Conservation (phyloP, 1,284 basidiomycete genomes). For the Cryptococcus neoformans region DNA sequence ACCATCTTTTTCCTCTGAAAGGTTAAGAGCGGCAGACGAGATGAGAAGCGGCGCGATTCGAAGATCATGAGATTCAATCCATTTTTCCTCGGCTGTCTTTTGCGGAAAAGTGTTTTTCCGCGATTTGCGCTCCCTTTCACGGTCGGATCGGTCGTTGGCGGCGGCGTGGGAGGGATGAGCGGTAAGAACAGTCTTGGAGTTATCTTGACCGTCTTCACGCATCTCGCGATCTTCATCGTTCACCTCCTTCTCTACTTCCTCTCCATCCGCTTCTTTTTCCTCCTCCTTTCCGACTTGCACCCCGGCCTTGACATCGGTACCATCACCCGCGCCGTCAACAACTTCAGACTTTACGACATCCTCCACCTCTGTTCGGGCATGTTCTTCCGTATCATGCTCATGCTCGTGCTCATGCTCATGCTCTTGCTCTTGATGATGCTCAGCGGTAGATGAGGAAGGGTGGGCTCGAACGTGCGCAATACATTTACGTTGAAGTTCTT, state of each 20-base stretch:
- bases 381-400: not conserved
- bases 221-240: conserved; percentile 60
- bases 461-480: conserved; percentile 71
- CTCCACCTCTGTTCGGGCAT: not conserved
- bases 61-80: conserved; percentile 74
- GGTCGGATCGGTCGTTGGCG: not conserved
- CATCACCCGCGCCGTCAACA: not conserved
- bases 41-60: conserved; percentile 27
- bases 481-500: conserved; percentile 91
- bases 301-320: conserved; percentile 15
- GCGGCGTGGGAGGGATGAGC: conserved; percentile 1
- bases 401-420: not conserved
- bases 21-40: not conserved
- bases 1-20: conserved; percentile 48
- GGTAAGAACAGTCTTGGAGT: conserved; percentile 4
- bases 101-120: conserved; percentile 20
- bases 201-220: conserved; percentile 38
- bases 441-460: conserved; percentile 38
- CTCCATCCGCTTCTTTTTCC: conserved; percentile 48
- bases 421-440: conserved; percentile 5
- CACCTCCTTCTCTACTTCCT: conserved; percentile 13
- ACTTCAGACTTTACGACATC: conserved; percentile 4
- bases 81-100: conserved; percentile 66
- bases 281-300: conserved; percentile 47
- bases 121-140: conserved; percentile 1